Base-by-base conservation (phyloP, 2,329 filamentous ascomycete species). In the Rhexocercosporidium sp. region DNA sequence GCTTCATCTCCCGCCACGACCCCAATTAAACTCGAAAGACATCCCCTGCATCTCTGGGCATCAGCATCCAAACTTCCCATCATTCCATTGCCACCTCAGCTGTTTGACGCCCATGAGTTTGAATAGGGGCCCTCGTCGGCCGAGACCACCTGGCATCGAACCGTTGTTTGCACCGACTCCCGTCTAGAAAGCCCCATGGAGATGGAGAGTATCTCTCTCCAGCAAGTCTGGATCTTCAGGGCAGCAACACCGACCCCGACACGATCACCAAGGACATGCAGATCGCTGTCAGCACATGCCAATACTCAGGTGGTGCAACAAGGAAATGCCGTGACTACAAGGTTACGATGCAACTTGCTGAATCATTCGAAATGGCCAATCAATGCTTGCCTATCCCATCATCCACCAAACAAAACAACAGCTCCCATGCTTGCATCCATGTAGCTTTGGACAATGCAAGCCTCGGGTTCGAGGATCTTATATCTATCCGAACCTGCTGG, bases 301-400 rank as follows among this genome's bases (percentile, higher is more conserved):
- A 56, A 34, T n/a, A 22, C 18, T 39, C 44, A 47, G n/a, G 44
- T 47, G 18, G 16, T 11, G 22, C 44, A 47, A 47, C 18, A n/a
- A 25, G 3, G 9, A 59, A n/a, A 18, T 44, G 34, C 22, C 39
- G 14, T 20, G 39, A 16, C 25, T 14, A 29, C 16, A 31, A 46
- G 37, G 57, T 22, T 29, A n/a, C 25, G 25, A 60, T 60, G 57
- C 57, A 60, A 14, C 4, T 3, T 31, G 57, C 57, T 60, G 57
- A 46, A 60, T 60, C 57, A 47, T 29, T 31, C 57, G 8, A 4
- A 8, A 4, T 14, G 22, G n/a, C 57, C 57, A 60, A 60, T 46
- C 27, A 18, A n/a, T 6, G 14, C 7, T 8, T 5, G 14, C n/a
- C 9, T 20, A 16, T 27, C 22, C 31, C 20, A 57, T 12, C n/a